A percentile compares a stretch with the other conserved stretches of the same genome.
Evolutionary conservation across 306 rosid species (phyloP).

Genomic region (Vigna radiata): DNA sequence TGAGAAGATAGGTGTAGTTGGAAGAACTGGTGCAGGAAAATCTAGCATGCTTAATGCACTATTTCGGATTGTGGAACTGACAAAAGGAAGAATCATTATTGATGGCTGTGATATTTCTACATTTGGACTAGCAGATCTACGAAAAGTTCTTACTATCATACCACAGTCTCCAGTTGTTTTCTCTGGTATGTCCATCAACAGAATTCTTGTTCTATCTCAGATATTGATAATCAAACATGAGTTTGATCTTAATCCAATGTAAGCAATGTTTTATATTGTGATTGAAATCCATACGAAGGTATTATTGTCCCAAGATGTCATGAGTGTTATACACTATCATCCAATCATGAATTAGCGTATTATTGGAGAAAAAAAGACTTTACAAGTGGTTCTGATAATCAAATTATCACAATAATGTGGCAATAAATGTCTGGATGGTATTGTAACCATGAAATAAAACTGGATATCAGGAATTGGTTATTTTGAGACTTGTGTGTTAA

Average conservation of each 20-base stretch:
- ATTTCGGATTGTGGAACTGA: constrained; percentile 82
- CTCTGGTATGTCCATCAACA: constrained; percentile 64
- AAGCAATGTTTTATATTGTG: not conserved
- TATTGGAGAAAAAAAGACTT: not conserved
- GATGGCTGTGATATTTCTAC: constrained; percentile 74
- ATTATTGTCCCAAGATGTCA: not conserved
- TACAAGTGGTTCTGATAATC: not conserved
- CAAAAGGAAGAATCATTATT: constrained; percentile 72
- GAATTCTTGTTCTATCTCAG: constrained; percentile 14
- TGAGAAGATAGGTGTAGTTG: constrained; percentile 90
- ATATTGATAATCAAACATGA: not conserved
- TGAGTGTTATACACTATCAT: not conserved
- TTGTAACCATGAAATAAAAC: not conserved
- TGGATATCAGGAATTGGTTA: not conserved
- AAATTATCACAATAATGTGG: not conserved
- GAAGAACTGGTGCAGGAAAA: constrained; percentile 98
- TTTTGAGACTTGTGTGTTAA: not conserved
- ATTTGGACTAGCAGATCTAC: constrained; percentile 75
- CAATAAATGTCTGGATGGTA: constrained; percentile 11
- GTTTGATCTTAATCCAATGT: constrained; percentile 12
- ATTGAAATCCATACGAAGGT: constrained; percentile 2
- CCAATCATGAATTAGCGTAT: not conserved
- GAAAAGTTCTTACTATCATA: constrained; percentile 82
- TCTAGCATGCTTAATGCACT: constrained; percentile 94
- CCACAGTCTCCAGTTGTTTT: constrained; percentile 92